Base-by-base conservation (phyloP, 306 rosid genomes). In the Glycine latifolia region DNA sequence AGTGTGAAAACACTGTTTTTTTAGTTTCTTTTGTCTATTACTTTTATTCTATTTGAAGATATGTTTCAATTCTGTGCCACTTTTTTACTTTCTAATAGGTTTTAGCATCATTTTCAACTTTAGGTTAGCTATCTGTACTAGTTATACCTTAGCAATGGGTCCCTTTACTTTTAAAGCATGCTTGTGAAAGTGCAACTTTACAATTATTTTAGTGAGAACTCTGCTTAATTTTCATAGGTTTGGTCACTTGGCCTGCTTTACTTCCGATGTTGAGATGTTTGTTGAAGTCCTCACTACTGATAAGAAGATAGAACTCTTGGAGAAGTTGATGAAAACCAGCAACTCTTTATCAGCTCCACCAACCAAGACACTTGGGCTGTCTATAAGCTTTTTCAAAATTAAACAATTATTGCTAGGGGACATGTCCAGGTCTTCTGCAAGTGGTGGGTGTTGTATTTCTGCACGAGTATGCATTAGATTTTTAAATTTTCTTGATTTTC, bases 221-320 rank as follows among this genome's bases (percentile, higher is more conserved):
- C 83, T 77, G 78, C 79, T 82, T 86, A 68, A 44, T 76, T 83
- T 72, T 80, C 81, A 37, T 87, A 96, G 99, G 91, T 96, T 92
- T 85, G 99, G 98, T 86, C 95, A 96, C 88, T 87, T 96, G 86
- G 87, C 95, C 77, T 91, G 97, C 88, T 92, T 94, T 87, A 73
- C 91, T 54, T 81, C 92, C 26, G 98, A 94, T 83, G 90, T 96
- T 62, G 98, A 90, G 87, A 86, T 91, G 82, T 92, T 87, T 85
- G 78, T 88, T 71, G 97, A 92, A 74, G 88, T 88, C 67, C 83
- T 94, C 77, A 82, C 88, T 79, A 78, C 90, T 80, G 91, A 86
- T 82, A 90, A 89, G 88, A 92, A 89, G 90, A 71, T 82, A 70
- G 87, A 87, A 71, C 87, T 94, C 33, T 76, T 90, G 78, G 90